Percentiles rank a stretch among this genome's conserved stretches.
These are phyloP conservation scores for Stachybotrys chartarum DNA, from an alignment of 2,329 filamentous ascomycete genomes.

Conservation along the genomic window DNA sequence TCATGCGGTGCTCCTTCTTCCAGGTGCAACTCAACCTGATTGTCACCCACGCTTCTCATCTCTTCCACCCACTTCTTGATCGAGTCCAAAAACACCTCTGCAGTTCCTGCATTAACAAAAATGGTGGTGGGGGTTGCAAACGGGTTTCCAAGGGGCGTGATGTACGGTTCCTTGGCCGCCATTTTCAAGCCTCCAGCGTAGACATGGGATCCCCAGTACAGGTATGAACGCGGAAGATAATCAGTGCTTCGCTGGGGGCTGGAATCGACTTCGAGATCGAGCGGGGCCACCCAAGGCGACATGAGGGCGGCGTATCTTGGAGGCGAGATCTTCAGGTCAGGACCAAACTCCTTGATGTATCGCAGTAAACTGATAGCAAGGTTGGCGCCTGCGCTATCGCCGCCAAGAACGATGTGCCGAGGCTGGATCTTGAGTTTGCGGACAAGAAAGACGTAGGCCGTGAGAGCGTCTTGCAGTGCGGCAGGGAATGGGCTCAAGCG, in stretches of 20 bases:
- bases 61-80: neutral
- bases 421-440: conserved; percentile 12
- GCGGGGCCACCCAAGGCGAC: neutral
- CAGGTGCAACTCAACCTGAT: neutral
- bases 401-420: conserved; percentile 18
- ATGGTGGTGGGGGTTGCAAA: neutral
- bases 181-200: neutral
- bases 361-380: conserved; percentile 20
- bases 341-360: conserved; percentile 13
- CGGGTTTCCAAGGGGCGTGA: neutral
- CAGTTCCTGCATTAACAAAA: neutral
- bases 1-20: neutral
- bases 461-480: conserved; percentile 21
- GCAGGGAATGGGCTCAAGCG: conserved; percentile 17
- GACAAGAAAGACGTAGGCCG: conserved; percentile 18
- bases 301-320: neutral
- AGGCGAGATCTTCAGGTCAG: neutral
- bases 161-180: neutral
- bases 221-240: neutral
- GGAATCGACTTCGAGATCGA: neutral
- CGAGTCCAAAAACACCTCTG: neutral
- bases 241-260: neutral
- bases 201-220: neutral
- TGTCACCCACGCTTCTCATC: neutral
- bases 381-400: conserved; percentile 23